phyloP scores from a whole-genome alignment of 1,284 basidiomycete genomes.

The Hypsizygus ulmarius region DNA sequence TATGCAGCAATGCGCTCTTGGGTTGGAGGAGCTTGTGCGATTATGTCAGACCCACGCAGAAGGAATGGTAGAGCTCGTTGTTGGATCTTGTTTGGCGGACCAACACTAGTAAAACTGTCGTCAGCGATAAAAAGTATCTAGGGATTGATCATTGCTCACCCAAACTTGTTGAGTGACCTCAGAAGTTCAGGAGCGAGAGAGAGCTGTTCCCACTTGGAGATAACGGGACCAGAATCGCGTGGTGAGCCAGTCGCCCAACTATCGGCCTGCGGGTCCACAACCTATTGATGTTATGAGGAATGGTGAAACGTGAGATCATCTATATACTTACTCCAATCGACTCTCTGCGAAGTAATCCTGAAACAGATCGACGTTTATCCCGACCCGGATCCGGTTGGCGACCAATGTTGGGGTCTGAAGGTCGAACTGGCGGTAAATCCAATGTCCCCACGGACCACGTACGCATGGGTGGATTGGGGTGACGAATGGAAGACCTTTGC shows the following conservation, averaged over 20 bases:
- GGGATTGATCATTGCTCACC: conserved; percentile 48
- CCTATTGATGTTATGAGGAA: conserved; percentile 31
- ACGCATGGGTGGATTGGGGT: conserved; percentile 67
- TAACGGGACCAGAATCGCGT: conserved; percentile 78
- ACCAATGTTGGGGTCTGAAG: conserved; percentile 38
- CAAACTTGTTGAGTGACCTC: conserved; percentile 89
- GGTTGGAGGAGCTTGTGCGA: conserved; percentile 97
- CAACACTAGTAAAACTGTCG: conserved; percentile 58
- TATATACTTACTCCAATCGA: conserved; percentile 61
- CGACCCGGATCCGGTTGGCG: conserved; percentile 42
- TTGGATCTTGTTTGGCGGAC: conserved; percentile 98
- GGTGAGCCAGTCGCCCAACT: conserved; percentile 50
- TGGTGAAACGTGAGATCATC: conserved; percentile 10
- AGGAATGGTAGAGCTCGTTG: conserved; percentile 95
- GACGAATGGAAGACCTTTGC: conserved; percentile 52
- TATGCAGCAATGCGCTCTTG: conserved; percentile 98
- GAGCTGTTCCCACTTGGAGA: conserved; percentile 96
- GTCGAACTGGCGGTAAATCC: conserved; percentile 59
- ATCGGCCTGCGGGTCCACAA: conserved; percentile 51
- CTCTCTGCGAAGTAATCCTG: conserved; percentile 66
- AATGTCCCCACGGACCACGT: conserved; percentile 80
- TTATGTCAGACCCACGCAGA: conserved; percentile 91
- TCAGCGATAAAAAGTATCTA: conserved; percentile 2
- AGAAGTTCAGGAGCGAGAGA: conserved; percentile 84
- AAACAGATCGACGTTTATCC: conserved; percentile 76